Evolutionary conservation across 176 grass and related monocot genomes (phyloP).

Genomic region (Puccinellia tenuiflora): DNA sequence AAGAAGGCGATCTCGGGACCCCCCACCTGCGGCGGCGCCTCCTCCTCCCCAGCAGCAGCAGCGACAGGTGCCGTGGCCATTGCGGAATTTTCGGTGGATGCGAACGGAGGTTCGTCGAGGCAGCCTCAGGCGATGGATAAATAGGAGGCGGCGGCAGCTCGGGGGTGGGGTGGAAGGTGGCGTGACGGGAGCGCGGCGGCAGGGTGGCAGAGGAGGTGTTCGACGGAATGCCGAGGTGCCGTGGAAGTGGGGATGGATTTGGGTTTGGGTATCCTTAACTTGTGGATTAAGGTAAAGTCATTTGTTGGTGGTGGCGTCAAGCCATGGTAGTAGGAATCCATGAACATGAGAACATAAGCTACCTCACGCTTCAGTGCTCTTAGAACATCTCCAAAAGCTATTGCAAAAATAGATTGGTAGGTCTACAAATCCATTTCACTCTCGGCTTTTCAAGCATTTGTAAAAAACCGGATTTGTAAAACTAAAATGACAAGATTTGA

Average conservation of each 20-base stretch:
- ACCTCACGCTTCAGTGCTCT: too few species aligned
- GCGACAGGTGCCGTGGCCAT: neutral
- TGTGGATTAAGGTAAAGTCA: neutral
- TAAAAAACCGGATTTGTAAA: too few species aligned
- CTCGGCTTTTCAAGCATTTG: too few species aligned
- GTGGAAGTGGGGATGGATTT: neutral
- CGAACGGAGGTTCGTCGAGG: neutral
- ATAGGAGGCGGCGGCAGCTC: neutral
- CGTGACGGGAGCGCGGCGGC: constrained; percentile 29
- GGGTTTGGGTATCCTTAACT: neutral
- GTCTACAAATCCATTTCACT: too few species aligned
- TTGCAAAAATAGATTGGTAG: too few species aligned
- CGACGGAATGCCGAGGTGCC: constrained; percentile 21
- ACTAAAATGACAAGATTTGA: too few species aligned
- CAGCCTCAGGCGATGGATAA: neutral
- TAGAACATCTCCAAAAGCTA: too few species aligned
- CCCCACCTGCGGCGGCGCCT: neutral
- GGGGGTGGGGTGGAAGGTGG: neutral
- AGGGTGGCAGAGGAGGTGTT: neutral
- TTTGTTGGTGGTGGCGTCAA: neutral
- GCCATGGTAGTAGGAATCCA: neutral
- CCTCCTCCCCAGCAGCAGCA: neutral
- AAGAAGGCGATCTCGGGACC: constrained; percentile 93
- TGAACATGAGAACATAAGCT: too few species aligned
- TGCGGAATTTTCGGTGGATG: neutral